Conservation (phyloP, 2,329 filamentous ascomycete genomes). For the Alternaria sp. region DNA sequence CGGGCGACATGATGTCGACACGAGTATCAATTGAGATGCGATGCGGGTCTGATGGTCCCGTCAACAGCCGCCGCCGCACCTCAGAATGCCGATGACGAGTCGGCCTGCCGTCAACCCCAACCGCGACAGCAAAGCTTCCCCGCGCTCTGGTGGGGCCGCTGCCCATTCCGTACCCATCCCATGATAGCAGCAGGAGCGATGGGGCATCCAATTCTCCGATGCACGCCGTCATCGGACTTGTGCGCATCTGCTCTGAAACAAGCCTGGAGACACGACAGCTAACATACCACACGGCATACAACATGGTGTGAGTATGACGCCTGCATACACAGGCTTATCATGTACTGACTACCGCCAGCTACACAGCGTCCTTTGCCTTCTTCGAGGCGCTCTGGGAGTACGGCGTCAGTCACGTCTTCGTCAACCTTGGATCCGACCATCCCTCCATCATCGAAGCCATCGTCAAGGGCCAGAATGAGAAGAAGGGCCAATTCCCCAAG, state of each 20-base stretch:
- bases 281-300: conserved; percentile 1
- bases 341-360: conserved; percentile 42
- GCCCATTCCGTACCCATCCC: neutral
- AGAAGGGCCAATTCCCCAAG: conserved; percentile 68
- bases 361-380: conserved; percentile 81
- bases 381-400: conserved; percentile 79
- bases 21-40: neutral
- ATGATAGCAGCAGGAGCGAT: conserved; percentile 4
- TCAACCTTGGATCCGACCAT: conserved; percentile 75
- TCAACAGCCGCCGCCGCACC: neutral
- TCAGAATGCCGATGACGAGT: neutral
- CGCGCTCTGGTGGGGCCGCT: conserved; percentile 26
- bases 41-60: neutral
- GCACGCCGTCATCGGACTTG: neutral
- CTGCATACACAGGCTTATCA: neutral
- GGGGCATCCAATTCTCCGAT: neutral
- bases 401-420: conserved; percentile 58
- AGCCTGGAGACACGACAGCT: neutral
- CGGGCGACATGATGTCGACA: neutral
- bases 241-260: neutral
- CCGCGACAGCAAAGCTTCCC: conserved; percentile 12
- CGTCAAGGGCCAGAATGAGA: conserved; percentile 75
- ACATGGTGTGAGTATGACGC: conserved; percentile 28
- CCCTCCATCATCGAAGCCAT: conserved; percentile 82
- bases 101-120: neutral